A percentile compares a stretch with the other conserved stretches of the same genome.
Evolutionary conservation across 2,329 filamentous ascomycete species (phyloP).

Genomic region (Phoma herbarum): DNA sequence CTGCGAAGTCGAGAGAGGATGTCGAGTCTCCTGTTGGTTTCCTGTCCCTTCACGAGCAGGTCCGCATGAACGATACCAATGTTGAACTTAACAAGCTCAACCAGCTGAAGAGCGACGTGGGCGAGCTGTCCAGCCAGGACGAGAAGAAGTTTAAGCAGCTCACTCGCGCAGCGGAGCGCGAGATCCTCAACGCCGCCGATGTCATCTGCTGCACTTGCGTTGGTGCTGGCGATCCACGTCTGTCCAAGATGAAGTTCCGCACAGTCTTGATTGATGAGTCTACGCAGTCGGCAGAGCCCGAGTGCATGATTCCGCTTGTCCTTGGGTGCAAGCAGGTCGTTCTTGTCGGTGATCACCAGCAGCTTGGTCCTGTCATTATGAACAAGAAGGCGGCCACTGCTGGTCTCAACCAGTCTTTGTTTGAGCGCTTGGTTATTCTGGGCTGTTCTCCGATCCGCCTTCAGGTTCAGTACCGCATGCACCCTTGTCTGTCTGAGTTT

Average conservation of each 20-base stretch:
- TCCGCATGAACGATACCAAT: slow-evolving; percentile 96
- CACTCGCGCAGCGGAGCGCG: slow-evolving; percentile 90
- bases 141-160: slow-evolving; percentile 99
- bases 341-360: slow-evolving; percentile 97
- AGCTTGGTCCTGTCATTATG: slow-evolving; percentile 98
- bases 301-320: slow-evolving; percentile 98
- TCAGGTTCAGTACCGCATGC: slow-evolving; percentile 99
- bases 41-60: slow-evolving; percentile 93
- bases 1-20: slow-evolving; percentile 98
- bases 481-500: slow-evolving; percentile 95
- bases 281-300: slow-evolving; percentile 95
- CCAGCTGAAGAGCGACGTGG: slow-evolving; percentile 89
- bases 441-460: slow-evolving; percentile 89
- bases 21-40: slow-evolving; percentile 98
- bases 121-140: slow-evolving; percentile 91
- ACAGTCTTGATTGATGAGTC: slow-evolving; percentile 98
- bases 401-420: slow-evolving; percentile 96
- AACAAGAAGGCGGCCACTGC: slow-evolving; percentile 99
- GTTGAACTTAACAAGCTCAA: slow-evolving; percentile 91
- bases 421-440: slow-evolving; percentile 94
- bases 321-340: slow-evolving; percentile 98
- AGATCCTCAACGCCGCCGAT: slow-evolving; percentile 93
- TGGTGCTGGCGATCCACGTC: slow-evolving; percentile 91
- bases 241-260: slow-evolving; percentile 97
- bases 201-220: slow-evolving; percentile 99